Percentiles rank a stretch among this genome's conserved stretches.
phyloP scores from a whole-genome alignment of 352 stramenopile genomes.

The Phytophthora citrophthora region DNA sequence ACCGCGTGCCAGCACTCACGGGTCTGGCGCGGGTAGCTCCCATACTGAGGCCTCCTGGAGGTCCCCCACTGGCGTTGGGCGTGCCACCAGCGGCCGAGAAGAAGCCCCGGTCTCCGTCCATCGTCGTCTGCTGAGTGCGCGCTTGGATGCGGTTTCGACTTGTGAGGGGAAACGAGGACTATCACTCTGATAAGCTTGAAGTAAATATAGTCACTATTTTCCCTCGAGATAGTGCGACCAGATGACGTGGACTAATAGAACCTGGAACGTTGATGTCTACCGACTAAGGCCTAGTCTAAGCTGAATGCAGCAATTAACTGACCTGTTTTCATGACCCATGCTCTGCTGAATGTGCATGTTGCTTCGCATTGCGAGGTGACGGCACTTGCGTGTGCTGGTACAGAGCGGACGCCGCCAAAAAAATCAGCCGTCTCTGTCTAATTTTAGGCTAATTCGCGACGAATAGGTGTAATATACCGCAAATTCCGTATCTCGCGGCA shows the following conservation, averaged over 20 bases:
- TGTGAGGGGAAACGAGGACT: conserved; percentile 8
- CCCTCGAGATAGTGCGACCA: conserved; percentile 15
- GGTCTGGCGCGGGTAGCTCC: conserved; percentile 39
- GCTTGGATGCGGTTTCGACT: conserved; percentile 42
- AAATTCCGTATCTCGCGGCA: conserved; percentile 7
- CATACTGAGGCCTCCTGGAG: not conserved
- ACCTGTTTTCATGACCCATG: too few species aligned
- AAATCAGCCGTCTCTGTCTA: conserved; percentile 1
- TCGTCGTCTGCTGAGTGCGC: conserved; percentile 16
- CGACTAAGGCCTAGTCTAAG: too few species aligned
- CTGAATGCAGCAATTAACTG: too few species aligned
- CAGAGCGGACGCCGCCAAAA: conserved; percentile 1
- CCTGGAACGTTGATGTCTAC: not conserved
- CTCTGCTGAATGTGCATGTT: not conserved
- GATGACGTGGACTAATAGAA: conserved; percentile 12
- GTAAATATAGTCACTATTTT: conserved; percentile 4
- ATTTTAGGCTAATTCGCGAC: not conserved
- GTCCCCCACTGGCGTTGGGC: not conserved
- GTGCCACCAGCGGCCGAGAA: conserved; percentile 21
- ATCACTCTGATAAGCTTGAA: conserved; percentile 10
- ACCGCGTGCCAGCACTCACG: conserved; percentile 58
- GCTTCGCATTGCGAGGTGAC: not conserved
- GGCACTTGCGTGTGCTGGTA: not conserved
- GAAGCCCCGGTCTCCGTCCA: conserved; percentile 42
- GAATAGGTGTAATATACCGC: conserved; percentile 1